These are phyloP conservation scores for Colletotrichum orchidophilum DNA, from an alignment of 2,329 filamentous ascomycete genomes.

Conservation along the genomic window DNA sequence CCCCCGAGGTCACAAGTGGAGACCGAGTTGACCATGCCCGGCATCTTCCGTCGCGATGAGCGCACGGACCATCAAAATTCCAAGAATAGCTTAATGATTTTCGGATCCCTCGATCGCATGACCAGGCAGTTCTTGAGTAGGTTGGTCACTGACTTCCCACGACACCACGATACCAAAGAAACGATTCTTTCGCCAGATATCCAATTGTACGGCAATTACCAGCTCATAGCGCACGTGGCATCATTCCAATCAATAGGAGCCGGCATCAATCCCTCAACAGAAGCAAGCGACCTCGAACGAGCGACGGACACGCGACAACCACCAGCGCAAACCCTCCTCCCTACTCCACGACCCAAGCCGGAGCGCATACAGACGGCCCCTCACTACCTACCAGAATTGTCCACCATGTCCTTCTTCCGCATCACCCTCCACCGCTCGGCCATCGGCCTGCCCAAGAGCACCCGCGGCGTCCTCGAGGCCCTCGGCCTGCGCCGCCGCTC, in stretches of 20 bases:
- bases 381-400: no score
- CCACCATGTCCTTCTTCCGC: conserved; percentile 81
- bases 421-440: conserved; percentile 90
- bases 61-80: conserved; percentile 10
- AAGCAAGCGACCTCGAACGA: not conserved
- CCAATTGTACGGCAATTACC: not conserved
- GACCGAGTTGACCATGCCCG: not conserved
- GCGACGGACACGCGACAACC: not conserved
- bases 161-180: conserved; percentile 3
- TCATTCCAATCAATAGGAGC: not conserved
- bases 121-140: not conserved
- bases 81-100: conserved; percentile 12
- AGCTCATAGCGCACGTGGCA: rapidly evolving
- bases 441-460: conserved; percentile 86
- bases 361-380: not conserved
- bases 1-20: no score
- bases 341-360: not conserved
- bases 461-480: conserved; percentile 81
- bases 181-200: not conserved
- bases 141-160: not conserved
- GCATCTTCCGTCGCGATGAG: not conserved
- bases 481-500: conserved; percentile 87
- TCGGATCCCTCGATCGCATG: conserved; percentile 4
- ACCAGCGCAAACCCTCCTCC: not conserved
- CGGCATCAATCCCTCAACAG: not conserved